Base-by-base conservation (phyloP, 441 rosid species). In the Metrosideros polymorpha region DNA sequence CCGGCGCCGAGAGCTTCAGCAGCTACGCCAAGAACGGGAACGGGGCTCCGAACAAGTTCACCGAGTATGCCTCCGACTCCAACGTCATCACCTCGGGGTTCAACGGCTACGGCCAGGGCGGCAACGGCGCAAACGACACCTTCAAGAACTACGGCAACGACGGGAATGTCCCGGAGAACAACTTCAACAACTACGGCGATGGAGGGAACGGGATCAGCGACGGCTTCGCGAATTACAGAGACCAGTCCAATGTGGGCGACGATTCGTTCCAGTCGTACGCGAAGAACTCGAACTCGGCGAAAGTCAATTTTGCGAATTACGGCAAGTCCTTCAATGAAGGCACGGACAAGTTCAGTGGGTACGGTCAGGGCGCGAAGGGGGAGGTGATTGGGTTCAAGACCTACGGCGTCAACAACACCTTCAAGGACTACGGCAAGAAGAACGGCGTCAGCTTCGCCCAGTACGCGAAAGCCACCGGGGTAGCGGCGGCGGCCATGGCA, bases 301-400 rank as follows among this genome's bases (percentile, higher is more conserved):
- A 91, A 82, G 92, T 92, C 27, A 76, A 91, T n/a, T 98, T 98
- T 89, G 85, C 14, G 5, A 98, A 94, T 85, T 98, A 98, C 83
- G 99, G 99, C 3, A 90, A 96, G 84, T 93, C 98, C 6, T 94
- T 96, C 89, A 98, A 98, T 79, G 95, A 93, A 87, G 99, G 99
- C 25, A 92, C 96, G 4, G 97, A 94, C 76, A 92, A 86, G 50
- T 98, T 98, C 90, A 89, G 92, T 24, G 93, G 96, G 49, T 98
- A 98, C 59, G 98, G 99, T 3, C 83, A 96, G 85, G 92, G 88
- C 19, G 93, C 95, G 0, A 15, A 63, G 29, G 92, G 90, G 4
- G 90, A 90, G 61, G 82, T 82, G 35, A 83, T 97, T 29, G 93
- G 92, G 6, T 98, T 98, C 93, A 94, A 93, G 90, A 89, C 85